Evolutionary conservation across 805 yeast genomes (phyloP).

Genomic region (Maudiozyma pseudohumilis): DNA sequence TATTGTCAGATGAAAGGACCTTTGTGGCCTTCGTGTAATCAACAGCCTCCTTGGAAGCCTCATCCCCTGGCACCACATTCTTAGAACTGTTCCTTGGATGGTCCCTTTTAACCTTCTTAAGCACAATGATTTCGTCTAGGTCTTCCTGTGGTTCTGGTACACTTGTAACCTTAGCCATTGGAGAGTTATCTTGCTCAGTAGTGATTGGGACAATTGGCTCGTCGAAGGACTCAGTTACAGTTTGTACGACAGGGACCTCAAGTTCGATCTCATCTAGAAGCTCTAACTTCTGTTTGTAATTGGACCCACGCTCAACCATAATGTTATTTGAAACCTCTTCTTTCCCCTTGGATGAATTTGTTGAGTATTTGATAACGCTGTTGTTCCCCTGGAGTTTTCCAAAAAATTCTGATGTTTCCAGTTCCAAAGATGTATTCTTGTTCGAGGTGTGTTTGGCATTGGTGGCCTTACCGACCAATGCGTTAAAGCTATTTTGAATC

Average conservation of each 20-base stretch:
- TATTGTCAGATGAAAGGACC: constrained; percentile 25
- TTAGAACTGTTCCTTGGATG: constrained; percentile 4
- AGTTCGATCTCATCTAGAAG: constrained; percentile 12
- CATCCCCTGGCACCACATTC: constrained; percentile 4
- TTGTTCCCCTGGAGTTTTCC: constrained; percentile 7
- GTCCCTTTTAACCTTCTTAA: constrained; percentile 24
- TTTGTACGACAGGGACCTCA: constrained; percentile 1
- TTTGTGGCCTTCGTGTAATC: constrained; percentile 39
- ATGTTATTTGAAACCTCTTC: constrained; percentile 7
- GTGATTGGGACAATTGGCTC: no score
- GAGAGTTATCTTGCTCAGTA: no score
- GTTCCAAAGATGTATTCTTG: background rate
- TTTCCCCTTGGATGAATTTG: no score
- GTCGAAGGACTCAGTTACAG: background rate
- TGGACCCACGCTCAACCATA: constrained; percentile 11
- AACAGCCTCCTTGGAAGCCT: constrained; percentile 23
- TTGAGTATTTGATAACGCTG: constrained; percentile 5
- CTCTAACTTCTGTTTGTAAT: constrained; percentile 10
- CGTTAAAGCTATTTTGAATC: constrained; percentile 7
- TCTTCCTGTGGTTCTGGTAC: constrained; percentile 10
- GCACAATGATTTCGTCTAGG: constrained; percentile 33
- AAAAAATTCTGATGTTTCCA: constrained; percentile 6
- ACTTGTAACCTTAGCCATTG: no score
- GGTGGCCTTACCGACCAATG: background rate
- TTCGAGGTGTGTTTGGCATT: background rate